Base-by-base conservation (phyloP, 2,329 filamentous ascomycete genomes). In the Ophiosphaerella korrae region DNA sequence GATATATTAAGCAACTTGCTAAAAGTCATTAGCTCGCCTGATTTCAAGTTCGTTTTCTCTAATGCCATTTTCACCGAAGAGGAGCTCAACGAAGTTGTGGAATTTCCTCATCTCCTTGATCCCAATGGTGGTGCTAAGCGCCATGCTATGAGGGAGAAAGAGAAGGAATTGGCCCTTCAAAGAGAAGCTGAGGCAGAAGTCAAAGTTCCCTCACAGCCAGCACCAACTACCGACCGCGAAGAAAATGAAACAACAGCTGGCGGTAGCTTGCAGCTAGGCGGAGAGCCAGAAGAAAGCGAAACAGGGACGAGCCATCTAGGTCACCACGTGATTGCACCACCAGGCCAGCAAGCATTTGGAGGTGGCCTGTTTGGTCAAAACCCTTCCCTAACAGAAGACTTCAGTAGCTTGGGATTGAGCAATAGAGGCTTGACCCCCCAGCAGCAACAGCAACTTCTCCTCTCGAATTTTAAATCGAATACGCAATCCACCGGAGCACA, bases 251-350 rank as follows among this genome's bases (percentile, higher is more conserved):
- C 69, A 16, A 89, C 70, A 9, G 70, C 66, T 31, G 70, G 89
- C 60, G 90, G 89, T 12, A 97, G 93, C 70, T 80, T 94, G 50
- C 92, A 95, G 51, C 81, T 97, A 14, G 93, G 93, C 50, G 93
- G 93, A 37, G 93, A 97, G 70, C 93, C 93, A 0, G 93, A 97
- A 70, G 91, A 96, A 60, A 68, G 70, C 55, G 87, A 90, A 77
- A 82, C 61, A 69, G 72, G 40, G 82, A 82, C 63, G 35, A 80
- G 82, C 37, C 82, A 84, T 51, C 82, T 86, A 53, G 83, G 86
- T 42, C 84, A 85, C 52, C 80, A 83, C 52, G 85, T 84, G 11
- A 86, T 90, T 7, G 90, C 92, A 64, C 87, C 89, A 2, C 90
- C 92, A 8, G 89, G 90, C 31, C 89, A 92, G 65, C 84, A 89